Percentiles rank a stretch among this genome's conserved stretches.
These are phyloP conservation scores for Blastocrithidia nonstop DNA, from an alignment of 208 protist genomes.

Conservation along the genomic window DNA sequence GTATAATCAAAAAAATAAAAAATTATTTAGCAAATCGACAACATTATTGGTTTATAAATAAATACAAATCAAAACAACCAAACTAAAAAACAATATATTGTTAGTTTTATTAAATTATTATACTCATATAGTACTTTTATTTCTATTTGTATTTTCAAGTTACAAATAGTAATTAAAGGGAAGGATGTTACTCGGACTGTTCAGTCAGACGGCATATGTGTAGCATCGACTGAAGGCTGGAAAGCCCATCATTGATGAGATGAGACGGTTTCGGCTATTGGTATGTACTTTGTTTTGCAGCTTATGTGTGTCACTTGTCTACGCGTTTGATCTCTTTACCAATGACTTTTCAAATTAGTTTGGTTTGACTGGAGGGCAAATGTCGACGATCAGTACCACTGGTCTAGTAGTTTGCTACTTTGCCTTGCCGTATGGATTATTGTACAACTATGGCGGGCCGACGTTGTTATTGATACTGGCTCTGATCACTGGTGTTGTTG, in stretches of 20 bases:
- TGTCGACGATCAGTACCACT: constrained; percentile 53
- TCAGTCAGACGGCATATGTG: constrained; percentile 21
- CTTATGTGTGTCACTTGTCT: constrained; percentile 42
- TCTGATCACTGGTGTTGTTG: constrained; percentile 16
- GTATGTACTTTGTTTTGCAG: constrained; percentile 40
- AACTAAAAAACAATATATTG: no score
- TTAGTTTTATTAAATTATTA: no score
- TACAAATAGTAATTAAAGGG: no score
- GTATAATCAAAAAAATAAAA: no score
- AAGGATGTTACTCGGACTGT: no score
- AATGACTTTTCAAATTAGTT: constrained; percentile 20
- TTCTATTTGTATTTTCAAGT: no score
- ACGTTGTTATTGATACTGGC: constrained; percentile 16
- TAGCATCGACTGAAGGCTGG: constrained; percentile 12
- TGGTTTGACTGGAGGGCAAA: constrained; percentile 32
- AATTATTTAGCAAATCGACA: no score
- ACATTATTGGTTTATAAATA: no score
- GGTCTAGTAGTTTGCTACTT: constrained; percentile 55
- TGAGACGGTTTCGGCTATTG: constrained; percentile 40
- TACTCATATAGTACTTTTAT: no score
- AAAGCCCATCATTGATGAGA: constrained; percentile 30
- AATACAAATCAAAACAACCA: no score
- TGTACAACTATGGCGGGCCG: constrained; percentile 37
- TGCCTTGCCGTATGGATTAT: constrained; percentile 34
- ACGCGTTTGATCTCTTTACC: constrained; percentile 52